These are phyloP conservation scores for Rugonectria rugulosa DNA, from an alignment of 2,329 filamentous ascomycete genomes.

Conservation along the genomic window DNA sequence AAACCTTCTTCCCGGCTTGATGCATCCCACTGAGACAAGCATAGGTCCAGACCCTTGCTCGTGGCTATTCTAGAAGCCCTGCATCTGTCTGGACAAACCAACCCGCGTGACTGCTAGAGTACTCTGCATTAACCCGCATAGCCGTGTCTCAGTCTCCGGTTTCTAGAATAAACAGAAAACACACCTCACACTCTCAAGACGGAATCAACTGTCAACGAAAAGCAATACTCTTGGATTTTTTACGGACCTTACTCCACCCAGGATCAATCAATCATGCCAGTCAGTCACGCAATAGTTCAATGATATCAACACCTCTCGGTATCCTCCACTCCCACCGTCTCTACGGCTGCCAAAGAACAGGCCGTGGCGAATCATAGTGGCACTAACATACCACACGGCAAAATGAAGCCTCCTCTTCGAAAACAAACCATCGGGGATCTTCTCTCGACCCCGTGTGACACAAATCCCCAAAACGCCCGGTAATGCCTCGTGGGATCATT, in stretches of 20 bases:
- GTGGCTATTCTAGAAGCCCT: too few relatives aligned
- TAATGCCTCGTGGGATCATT: slow-evolving; percentile 19
- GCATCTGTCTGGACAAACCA: too few relatives aligned
- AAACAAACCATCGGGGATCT: neutral
- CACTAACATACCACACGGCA: slow-evolving; percentile 23
- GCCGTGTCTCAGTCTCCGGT: neutral
- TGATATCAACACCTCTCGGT: too few relatives aligned
- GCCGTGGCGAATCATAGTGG: slow-evolving; percentile 12
- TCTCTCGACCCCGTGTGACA: neutral
- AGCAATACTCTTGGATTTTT: slow-evolving; percentile 28
- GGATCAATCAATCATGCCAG: slow-evolving; percentile 17
- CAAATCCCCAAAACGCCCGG: slow-evolving; percentile 29
- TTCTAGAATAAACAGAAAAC: neutral
- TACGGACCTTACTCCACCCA: slow-evolving; percentile 34
- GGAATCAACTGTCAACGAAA: too few relatives aligned
- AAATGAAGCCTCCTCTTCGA: neutral
- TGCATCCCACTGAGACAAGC: too few relatives aligned
- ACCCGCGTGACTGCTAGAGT: too few relatives aligned
- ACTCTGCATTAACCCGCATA: too few relatives aligned
- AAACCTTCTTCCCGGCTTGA: too few relatives aligned
- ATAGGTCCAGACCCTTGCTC: too few relatives aligned
- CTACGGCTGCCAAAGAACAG: slow-evolving; percentile 16
- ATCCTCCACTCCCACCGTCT: slow-evolving; percentile 26
- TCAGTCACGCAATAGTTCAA: too few relatives aligned
- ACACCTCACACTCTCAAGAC: too few relatives aligned